Evolutionary conservation across 164 flowering plant species (phyloP).

Genomic region (Vitis rupestris): DNA sequence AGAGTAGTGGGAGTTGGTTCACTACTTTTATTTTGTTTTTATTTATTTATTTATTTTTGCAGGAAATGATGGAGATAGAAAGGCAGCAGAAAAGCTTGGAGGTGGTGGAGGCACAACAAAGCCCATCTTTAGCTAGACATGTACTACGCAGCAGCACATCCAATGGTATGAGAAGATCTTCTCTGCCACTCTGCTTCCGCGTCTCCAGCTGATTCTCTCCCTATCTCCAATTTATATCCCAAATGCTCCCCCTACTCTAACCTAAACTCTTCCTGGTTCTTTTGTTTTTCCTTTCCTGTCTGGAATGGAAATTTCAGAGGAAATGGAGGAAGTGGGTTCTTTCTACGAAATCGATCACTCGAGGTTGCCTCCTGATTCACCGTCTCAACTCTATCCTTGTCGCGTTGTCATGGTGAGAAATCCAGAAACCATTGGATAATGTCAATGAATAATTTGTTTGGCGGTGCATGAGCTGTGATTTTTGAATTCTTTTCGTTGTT

Average conservation of each 20-base stretch:
- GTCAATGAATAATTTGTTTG: neutral
- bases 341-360: constrained; percentile 61
- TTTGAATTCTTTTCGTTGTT: neutral
- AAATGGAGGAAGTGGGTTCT: constrained; percentile 41
- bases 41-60: neutral
- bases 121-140: constrained; percentile 17
- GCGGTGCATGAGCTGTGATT: neutral
- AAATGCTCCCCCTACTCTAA: neutral
- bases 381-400: constrained; percentile 52
- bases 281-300: neutral
- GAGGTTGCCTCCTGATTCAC: constrained; percentile 39
- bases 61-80: constrained; percentile 3
- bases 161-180: too few species aligned
- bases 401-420: constrained; percentile 56
- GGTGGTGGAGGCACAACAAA: neutral
- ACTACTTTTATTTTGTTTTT: too few species aligned
- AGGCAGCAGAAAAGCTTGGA: neutral
- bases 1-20: too few species aligned
- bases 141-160: neutral
- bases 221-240: neutral
- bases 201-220: too few species aligned
- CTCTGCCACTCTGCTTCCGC: too few species aligned
- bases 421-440: neutral
- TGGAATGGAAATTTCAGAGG: constrained; percentile 8
- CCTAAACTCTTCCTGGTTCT: neutral